Conservation (phyloP, 495 filamentous ascomycete species). For the Diplogelasinospora grovesii region DNA sequence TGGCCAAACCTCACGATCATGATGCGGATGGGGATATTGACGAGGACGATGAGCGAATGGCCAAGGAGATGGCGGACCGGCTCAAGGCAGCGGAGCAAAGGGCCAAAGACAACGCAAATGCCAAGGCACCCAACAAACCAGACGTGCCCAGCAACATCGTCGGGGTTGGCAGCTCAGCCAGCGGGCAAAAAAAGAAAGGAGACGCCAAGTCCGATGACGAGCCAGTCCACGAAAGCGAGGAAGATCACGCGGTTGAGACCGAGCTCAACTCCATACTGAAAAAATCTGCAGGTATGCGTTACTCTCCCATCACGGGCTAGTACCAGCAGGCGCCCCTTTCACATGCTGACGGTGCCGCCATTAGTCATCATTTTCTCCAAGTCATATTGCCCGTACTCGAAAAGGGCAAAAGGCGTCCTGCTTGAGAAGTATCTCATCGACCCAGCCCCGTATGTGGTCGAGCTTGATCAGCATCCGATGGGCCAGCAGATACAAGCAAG, state of each 20-base stretch:
- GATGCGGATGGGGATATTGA: slow-evolving; percentile 40
- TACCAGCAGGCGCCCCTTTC: slow-evolving; percentile 4
- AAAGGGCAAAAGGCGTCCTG: slow-evolving; percentile 73
- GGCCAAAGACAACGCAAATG: slow-evolving; percentile 49
- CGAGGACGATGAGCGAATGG: slow-evolving; percentile 35
- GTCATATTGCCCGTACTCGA: slow-evolving; percentile 80
- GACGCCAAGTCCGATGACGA: slow-evolving; percentile 25
- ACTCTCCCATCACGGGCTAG: not conserved
- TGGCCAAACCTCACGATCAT: too few species aligned
- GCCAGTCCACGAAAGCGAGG: slow-evolving; percentile 44
- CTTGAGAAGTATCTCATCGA: slow-evolving; percentile 75
- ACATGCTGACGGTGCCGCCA: slow-evolving; percentile 14
- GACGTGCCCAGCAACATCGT: slow-evolving; percentile 40
- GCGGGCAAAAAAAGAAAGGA: slow-evolving; percentile 50
- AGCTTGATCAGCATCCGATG: slow-evolving; percentile 76
- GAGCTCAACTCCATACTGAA: slow-evolving; percentile 74
- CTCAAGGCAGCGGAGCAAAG: slow-evolving; percentile 45
- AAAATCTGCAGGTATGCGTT: slow-evolving; percentile 70
- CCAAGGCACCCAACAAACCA: slow-evolving; percentile 47
- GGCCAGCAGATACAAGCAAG: slow-evolving; percentile 63
- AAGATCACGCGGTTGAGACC: slow-evolving; percentile 50
- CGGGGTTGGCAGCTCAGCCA: slow-evolving; percentile 52
- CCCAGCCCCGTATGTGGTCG: slow-evolving; percentile 79
- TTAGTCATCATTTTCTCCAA: slow-evolving; percentile 94
- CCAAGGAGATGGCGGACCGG: slow-evolving; percentile 37